Percentiles rank a stretch among this genome's conserved stretches.
Evolutionary conservation across 768 basidiomycete species (phyloP).

Genomic region (Artomyces pyxidatus): DNA sequence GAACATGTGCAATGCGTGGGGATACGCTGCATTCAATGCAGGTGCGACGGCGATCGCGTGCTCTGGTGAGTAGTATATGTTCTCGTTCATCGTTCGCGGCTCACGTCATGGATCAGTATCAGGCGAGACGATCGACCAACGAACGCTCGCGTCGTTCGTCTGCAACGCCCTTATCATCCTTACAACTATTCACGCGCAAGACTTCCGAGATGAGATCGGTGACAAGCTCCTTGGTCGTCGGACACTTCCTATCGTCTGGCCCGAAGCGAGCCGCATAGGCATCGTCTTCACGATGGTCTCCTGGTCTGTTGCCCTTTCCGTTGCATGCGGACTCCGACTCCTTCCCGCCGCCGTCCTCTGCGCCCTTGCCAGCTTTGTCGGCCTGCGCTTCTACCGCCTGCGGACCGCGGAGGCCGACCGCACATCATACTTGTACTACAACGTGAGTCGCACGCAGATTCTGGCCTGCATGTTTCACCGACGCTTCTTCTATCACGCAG

Average conservation of each 20-base stretch:
- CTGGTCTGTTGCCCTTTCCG: background rate
- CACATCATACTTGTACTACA: background rate
- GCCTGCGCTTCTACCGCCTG: background rate
- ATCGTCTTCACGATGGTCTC: conserved; percentile 6
- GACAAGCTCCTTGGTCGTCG: conserved; percentile 16
- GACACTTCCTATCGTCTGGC: conserved; percentile 17
- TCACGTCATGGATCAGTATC: background rate
- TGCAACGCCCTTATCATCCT: conserved; percentile 16
- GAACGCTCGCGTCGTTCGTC: background rate
- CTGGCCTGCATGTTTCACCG: too few species aligned
- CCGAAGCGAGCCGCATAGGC: conserved; percentile 8
- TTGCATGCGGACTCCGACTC: background rate
- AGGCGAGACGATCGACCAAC: background rate
- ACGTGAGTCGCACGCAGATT: too few species aligned
- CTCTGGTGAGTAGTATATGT: background rate
- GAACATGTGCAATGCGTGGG: background rate
- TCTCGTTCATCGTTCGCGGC: background rate
- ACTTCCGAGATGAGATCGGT: conserved; percentile 20
- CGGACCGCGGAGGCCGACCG: background rate
- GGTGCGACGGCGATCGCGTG: background rate
- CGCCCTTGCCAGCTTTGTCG: background rate
- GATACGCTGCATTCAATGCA: background rate
- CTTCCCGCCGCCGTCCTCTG: background rate
- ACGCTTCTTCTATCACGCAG: too few species aligned
- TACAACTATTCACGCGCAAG: conserved; percentile 22